These are phyloP conservation scores for Gnaphalium uliginosum DNA, from an alignment of 129 eudicot species.

Conservation along the genomic window DNA sequence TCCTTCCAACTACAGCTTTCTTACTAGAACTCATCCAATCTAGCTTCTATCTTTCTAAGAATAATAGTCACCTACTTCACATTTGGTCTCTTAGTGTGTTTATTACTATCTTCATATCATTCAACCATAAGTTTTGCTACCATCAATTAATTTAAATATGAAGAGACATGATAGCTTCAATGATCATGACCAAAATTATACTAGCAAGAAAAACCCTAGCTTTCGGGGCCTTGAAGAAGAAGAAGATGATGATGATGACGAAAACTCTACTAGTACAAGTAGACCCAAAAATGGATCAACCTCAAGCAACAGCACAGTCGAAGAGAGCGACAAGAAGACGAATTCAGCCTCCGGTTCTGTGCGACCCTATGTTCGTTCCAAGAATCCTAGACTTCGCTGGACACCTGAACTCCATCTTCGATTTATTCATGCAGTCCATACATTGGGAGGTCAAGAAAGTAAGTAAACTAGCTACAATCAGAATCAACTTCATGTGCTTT, in stretches of 20 bases:
- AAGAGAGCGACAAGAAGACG: constrained; percentile 54
- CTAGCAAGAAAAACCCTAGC: constrained; percentile 37
- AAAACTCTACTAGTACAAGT: constrained; percentile 18
- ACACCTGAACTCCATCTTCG: constrained; percentile 65
- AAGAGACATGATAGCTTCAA: constrained; percentile 24
- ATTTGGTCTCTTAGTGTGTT: constrained; percentile 18
- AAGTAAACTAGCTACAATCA: background rate
- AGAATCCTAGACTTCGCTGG: constrained; percentile 64
- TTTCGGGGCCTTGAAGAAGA: constrained; percentile 5
- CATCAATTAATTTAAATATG: constrained; percentile 20
- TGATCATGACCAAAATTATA: constrained; percentile 30
- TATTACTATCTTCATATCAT: constrained; percentile 7
- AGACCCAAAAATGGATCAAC: constrained; percentile 39
- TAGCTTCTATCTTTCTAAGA: constrained; percentile 34
- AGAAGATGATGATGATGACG: constrained; percentile 22
- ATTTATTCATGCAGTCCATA: constrained; percentile 50
- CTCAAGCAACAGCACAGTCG: constrained; percentile 68
- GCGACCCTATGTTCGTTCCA: constrained; percentile 57
- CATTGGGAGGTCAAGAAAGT: constrained; percentile 60
- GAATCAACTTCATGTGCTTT: background rate
- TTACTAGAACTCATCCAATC: constrained; percentile 20
- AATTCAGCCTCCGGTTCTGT: constrained; percentile 38
- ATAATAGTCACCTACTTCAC: constrained; percentile 22
- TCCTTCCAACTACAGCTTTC: constrained; percentile 44
- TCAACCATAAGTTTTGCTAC: background rate